Base-by-base conservation (phyloP, 1,139 yeast species). In the Ogataea hybrid region DNA sequence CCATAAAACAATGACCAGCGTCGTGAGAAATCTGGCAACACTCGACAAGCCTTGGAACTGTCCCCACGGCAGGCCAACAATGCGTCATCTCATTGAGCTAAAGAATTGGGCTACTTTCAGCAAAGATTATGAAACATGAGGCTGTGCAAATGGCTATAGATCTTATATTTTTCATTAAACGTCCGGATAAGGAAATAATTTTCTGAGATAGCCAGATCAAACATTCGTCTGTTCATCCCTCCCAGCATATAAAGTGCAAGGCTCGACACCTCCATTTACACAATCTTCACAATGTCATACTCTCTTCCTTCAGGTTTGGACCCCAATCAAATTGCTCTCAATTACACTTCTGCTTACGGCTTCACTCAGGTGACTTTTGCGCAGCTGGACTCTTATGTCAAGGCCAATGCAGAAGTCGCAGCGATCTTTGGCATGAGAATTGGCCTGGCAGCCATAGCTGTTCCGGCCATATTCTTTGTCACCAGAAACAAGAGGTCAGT, bases 11-110 rank as follows among this genome's bases (percentile, higher is more conserved):
- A 94, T 94, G 99, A 59, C 63, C 2, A 65, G 61, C 34, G 79
- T 92, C 1, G 90, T 92, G 2, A 61, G 66, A 23, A 76, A 88
- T 54, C 67, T 94, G 43, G 79, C 94, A 16, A 66, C 63, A 0
- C 67, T 94, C 28, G 92, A 89, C 49, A 87, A 87, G 57, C 99
- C 99, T 0, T 94, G 98, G 98, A 92, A 90, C 58, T 92, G 99
- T 62, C 99, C 99, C 0, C 99, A 92, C 64, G 98, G 99, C 0
- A 69, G 99, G 48, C 99, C 98, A 1, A 92, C 99, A 2, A 79
- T 92, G 84, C 71, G 98, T 43, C 97, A 92, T 62, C 68, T 92
- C 44, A 77, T 81, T 49, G 89, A 86, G 37, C 55, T 84, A 31
- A 62, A 70, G 35, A 63, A 68, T 35, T 74, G 81, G 78, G 57